Conservation (phyloP, 805 yeast genomes). For the Metschnikowia corniflorae region DNA sequence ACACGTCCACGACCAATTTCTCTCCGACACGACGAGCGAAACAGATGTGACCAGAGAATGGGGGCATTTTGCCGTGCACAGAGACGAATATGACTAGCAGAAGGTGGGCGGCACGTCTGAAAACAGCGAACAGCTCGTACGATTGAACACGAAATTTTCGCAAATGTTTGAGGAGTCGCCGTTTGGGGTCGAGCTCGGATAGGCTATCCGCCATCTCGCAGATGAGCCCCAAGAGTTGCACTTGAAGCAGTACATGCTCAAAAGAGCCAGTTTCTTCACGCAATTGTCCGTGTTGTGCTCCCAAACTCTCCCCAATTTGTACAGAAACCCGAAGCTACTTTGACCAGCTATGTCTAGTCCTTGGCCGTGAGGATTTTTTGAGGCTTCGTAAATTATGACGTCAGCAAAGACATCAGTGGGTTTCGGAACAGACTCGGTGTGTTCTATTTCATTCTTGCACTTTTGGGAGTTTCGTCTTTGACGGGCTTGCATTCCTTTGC, state of each 20-base stretch:
- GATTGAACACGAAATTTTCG: constrained; percentile 28
- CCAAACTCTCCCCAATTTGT: constrained; percentile 86
- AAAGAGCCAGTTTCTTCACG: constrained; percentile 54
- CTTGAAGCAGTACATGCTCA: constrained; percentile 30
- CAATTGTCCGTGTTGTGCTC: constrained; percentile 77
- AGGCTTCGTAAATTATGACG: constrained; percentile 79
- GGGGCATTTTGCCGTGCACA: constrained; percentile 80
- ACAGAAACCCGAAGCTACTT: constrained; percentile 88
- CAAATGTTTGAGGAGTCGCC: constrained; percentile 36
- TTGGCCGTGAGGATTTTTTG: constrained; percentile 76
- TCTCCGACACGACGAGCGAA: constrained; percentile 23
- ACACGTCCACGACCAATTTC: constrained; percentile 31
- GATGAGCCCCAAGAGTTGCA: constrained; percentile 26
- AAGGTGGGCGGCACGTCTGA: constrained; percentile 18
- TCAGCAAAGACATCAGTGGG: constrained; percentile 87
- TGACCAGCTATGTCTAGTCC: constrained; percentile 80
- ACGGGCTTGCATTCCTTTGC: constrained; percentile 91
- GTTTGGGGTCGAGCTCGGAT: constrained; percentile 37
- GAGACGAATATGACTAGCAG: constrained; percentile 57
- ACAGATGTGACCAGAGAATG: constrained; percentile 72
- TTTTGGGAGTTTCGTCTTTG: constrained; percentile 90
- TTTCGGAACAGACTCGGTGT: constrained; percentile 94
- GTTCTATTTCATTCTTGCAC: constrained; percentile 84
- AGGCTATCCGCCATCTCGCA: constrained; percentile 32
- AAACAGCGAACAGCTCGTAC: constrained; percentile 20